Conservation (phyloP, 768 basidiomycete genomes). For the Rhizopogon rudus region DNA sequence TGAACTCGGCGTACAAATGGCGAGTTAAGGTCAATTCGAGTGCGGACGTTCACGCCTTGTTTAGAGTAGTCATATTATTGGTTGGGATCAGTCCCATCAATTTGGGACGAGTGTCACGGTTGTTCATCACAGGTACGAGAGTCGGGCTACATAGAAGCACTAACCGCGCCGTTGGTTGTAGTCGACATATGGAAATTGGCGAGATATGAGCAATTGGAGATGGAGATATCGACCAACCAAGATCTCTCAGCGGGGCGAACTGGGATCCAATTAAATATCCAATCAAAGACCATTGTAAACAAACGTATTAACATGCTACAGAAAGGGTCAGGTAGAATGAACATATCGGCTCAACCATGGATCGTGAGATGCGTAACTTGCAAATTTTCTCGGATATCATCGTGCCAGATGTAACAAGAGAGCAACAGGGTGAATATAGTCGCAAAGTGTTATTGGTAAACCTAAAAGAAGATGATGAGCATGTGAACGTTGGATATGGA, state of each 20-base stretch:
- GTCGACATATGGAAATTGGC: slow-evolving; percentile 23
- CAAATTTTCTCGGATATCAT: slow-evolving; percentile 49
- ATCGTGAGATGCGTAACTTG: slow-evolving; percentile 32
- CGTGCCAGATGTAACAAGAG: slow-evolving; percentile 15
- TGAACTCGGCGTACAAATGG: too few relatives aligned
- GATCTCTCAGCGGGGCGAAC: not conserved
- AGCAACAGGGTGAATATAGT: not conserved
- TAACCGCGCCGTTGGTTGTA: slow-evolving; percentile 20
- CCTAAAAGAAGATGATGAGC: not conserved
- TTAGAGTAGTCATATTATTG: slow-evolving; percentile 72
- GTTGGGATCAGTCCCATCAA: slow-evolving; percentile 46
- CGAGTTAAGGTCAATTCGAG: slow-evolving; percentile 75
- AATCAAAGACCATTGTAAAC: not conserved
- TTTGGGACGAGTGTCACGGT: slow-evolving; percentile 2
- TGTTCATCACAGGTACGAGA: slow-evolving; percentile 24
- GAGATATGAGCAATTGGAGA: slow-evolving; percentile 24
- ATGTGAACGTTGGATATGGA: not conserved
- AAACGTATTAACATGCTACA: not conserved
- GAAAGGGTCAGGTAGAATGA: slow-evolving; percentile 28
- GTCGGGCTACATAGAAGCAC: slow-evolving; percentile 15
- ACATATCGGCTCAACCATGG: slow-evolving; percentile 30
- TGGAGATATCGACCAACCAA: not conserved
- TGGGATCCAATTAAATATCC: slow-evolving; percentile 1
- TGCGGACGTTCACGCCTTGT: slow-evolving; percentile 72
- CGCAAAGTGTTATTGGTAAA: not conserved